Evolutionary conservation across 768 basidiomycete species (phyloP).

Genomic region (Tulasnella sp.): DNA sequence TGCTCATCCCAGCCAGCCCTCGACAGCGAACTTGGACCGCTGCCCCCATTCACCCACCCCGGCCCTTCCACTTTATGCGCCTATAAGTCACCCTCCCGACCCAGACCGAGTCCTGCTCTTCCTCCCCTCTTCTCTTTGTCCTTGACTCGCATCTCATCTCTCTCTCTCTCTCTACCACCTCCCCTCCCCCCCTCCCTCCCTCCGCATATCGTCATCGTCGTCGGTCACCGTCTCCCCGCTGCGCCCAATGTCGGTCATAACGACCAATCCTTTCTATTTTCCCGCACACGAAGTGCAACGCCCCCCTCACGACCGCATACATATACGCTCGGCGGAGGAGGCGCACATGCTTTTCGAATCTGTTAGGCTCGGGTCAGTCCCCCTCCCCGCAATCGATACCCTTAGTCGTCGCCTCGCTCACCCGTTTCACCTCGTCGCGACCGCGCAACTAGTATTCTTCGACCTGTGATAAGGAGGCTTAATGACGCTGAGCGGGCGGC

Average conservation of each 20-base stretch:
- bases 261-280: conserved; percentile 36
- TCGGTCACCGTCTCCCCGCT: background rate
- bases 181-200: background rate
- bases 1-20: background rate
- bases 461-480: conserved; percentile 52
- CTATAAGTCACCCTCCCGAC: conserved; percentile 18
- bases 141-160: background rate
- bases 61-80: conserved; percentile 15
- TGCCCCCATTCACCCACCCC: conserved; percentile 11
- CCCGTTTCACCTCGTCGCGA: background rate
- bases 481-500: conserved; percentile 56
- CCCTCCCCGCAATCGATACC: background rate
- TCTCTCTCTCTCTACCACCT: background rate
- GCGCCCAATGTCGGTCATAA: background rate
- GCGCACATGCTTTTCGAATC: conserved; percentile 65
- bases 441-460: conserved; percentile 39
- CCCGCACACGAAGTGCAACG: conserved; percentile 51
- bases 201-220: conserved; percentile 5
- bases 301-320: conserved; percentile 61
- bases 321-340: conserved; percentile 62
- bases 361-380: conserved; percentile 46
- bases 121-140: background rate
- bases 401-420: background rate
- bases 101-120: background rate
- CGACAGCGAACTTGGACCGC: conserved; percentile 11